phyloP scores from a whole-genome alignment of 257 asterid species.

The Anisodus acutangulus region DNA sequence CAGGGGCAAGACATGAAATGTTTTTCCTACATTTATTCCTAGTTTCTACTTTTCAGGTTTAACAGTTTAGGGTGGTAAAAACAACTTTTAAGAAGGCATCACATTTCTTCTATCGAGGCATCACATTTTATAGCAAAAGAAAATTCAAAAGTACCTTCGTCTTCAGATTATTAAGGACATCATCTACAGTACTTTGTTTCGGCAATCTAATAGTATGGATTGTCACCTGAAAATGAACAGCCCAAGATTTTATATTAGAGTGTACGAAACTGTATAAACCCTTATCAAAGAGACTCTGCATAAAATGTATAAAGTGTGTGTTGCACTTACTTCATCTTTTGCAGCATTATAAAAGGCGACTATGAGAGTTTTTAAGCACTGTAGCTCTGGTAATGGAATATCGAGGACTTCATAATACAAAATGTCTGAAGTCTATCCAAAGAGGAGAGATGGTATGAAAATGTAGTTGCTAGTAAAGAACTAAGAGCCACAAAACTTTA shows the following conservation, averaged over 20 bases:
- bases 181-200: constrained; percentile 56
- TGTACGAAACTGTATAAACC: too few species aligned
- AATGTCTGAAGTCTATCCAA: too few species aligned
- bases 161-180: constrained; percentile 53
- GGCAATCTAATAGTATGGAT: constrained; percentile 48
- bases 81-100: background rate
- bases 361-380: too few species aligned
- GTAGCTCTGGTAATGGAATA: too few species aligned
- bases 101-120: background rate
- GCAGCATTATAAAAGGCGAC: too few species aligned
- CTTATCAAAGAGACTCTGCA: too few species aligned
- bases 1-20: background rate
- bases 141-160: constrained; percentile 41
- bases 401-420: too few species aligned
- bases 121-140: constrained; percentile 2
- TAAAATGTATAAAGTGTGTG: too few species aligned
- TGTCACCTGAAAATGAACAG: background rate
- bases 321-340: too few species aligned
- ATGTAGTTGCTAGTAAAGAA: too few species aligned
- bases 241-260: background rate
- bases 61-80: constrained; percentile 18
- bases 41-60: constrained; percentile 24
- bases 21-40: background rate
- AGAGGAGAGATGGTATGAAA: too few species aligned
- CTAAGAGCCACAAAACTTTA: too few species aligned